These are phyloP conservation scores for Aspergillus sclerotialis DNA, from an alignment of 2,329 filamentous ascomycete genomes.

Conservation along the genomic window DNA sequence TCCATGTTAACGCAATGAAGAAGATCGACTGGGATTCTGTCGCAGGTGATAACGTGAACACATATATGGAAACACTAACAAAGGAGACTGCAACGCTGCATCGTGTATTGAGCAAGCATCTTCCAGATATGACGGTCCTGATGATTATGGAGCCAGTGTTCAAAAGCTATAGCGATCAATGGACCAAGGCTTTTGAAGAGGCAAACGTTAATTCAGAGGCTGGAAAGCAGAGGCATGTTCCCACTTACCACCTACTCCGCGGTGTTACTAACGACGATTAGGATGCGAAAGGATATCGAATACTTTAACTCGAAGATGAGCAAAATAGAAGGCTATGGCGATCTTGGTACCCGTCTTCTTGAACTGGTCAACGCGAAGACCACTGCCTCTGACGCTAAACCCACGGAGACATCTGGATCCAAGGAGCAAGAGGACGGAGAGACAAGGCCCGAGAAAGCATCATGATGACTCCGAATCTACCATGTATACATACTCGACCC, in stretches of 20 bases:
- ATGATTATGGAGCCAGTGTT: slow-evolving; percentile 87
- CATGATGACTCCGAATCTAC: not conserved
- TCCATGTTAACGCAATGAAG: slow-evolving; percentile 69
- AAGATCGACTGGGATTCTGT: slow-evolving; percentile 65
- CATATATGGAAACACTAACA: slow-evolving; percentile 79
- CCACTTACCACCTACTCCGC: no score
- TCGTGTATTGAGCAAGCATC: slow-evolving; percentile 72
- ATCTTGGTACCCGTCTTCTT: slow-evolving; percentile 63
- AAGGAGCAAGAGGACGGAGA: not conserved
- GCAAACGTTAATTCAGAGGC: slow-evolving; percentile 58
- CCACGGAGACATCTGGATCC: not conserved
- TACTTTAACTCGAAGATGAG: slow-evolving; percentile 63
- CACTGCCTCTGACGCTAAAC: slow-evolving; percentile 13
- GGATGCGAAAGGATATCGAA: slow-evolving; percentile 70
- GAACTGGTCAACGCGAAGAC: slow-evolving; percentile 38
- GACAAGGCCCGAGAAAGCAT: not conserved
- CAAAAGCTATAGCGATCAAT: slow-evolving; percentile 70
- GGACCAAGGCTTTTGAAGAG: slow-evolving; percentile 63
- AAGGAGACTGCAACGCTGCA: slow-evolving; percentile 83
- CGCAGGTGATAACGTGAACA: slow-evolving; percentile 45
- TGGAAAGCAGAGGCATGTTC: slow-evolving; percentile 64
- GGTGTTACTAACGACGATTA: slow-evolving; percentile 28
- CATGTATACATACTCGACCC: not conserved
- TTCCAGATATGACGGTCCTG: slow-evolving; percentile 67
- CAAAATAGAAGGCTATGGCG: slow-evolving; percentile 72